A percentile compares a stretch with the other conserved stretches of the same genome.
These are phyloP conservation scores for Ophiostoma himal-ulmi DNA, from an alignment of 2,329 filamentous ascomycete genomes.

Conservation along the genomic window DNA sequence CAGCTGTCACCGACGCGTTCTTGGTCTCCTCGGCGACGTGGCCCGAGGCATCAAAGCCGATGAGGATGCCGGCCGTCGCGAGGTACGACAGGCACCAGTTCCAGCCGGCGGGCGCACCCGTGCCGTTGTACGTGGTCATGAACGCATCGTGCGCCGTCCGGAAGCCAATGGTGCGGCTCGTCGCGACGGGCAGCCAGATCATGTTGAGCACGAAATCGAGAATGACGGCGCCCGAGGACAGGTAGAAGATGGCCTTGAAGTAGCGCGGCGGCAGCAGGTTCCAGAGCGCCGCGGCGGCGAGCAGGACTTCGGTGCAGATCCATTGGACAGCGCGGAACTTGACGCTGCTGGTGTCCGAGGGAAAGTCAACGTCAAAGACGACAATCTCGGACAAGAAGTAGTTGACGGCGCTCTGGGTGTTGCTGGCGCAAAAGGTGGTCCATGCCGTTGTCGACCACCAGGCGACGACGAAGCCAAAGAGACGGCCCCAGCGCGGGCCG, in stretches of 20 bases:
- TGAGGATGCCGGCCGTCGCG: slow-evolving; percentile 23
- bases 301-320: slow-evolving; percentile 23
- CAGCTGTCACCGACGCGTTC: slow-evolving; percentile 20
- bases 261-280: slow-evolving; percentile 22
- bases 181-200: slow-evolving; percentile 24
- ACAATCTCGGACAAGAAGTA: slow-evolving; percentile 22
- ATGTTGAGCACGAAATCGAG: slow-evolving; percentile 25
- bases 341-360: slow-evolving; percentile 17
- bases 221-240: slow-evolving; percentile 19
- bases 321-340: slow-evolving; percentile 24
- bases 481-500: slow-evolving; percentile 48
- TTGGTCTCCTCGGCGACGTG: slow-evolving; percentile 25
- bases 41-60: slow-evolving; percentile 24
- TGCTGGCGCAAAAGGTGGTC: slow-evolving; percentile 25
- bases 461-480: slow-evolving; percentile 38
- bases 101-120: slow-evolving; percentile 22
- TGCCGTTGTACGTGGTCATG: slow-evolving; percentile 25
- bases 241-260: slow-evolving; percentile 21
- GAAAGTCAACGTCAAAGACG: slow-evolving; percentile 22
- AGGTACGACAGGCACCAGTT: slow-evolving; percentile 25
- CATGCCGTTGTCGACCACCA: slow-evolving; percentile 25
- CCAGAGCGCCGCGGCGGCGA: slow-evolving; percentile 21
- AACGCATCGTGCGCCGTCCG: slow-evolving; percentile 22
- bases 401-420: slow-evolving; percentile 23
- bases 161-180: slow-evolving; percentile 21